Evolutionary conservation across 225 moss, liverwort and hornwort species (phyloP), one percentile per base, ranked within the genome.

Genomic region (Ulota crispa): DNA sequence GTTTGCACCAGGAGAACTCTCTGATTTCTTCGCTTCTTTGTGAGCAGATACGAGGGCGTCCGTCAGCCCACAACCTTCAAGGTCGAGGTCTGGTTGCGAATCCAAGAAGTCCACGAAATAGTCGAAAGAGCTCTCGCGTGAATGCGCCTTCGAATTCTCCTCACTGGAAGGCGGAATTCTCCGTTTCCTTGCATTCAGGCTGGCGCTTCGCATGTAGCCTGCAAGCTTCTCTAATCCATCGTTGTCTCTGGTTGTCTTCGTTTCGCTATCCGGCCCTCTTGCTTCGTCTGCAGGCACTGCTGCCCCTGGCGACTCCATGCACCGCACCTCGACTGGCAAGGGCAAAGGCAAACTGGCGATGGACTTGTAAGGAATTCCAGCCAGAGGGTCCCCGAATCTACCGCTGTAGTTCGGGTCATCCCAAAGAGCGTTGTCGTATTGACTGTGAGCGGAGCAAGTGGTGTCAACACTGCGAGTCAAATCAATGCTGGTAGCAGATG

Each of bases 401-500:
- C 79, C 85, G 26, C 86, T 88, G 36, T 87, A 85, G 30, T 85
- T 85, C 21, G 90, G 83, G 30, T 88, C 87, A 60, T 88, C 90
- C 88, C 87, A 90, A 20, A 86, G 86, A 31, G 76, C 85, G 59
- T 87, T 87, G 78, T 90, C 87, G 18, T 90, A 90, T 16, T 90
- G 85, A 32, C 86, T 88, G 43, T 88, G 88, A 66, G 86, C 77
- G 19, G 88, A 90, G 77, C 88, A 86, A 37, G 82, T 82, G 60
- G 90, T 90, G 65, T 90, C 90, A 41, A 79, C 80, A 39, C 88
- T 90, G 28, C 88, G 80, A 12, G 88, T 88, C 73, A 90, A 80
- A 27, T 90, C 90, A 64, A 90, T 90, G 70, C 90, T 86, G 31
- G 90, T 90, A 14, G 90, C 90, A 26, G 90, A 88, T 6, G 79